Base-by-base conservation (phyloP, 148 eudicot genomes). In the Dianthus caryophyllus region DNA sequence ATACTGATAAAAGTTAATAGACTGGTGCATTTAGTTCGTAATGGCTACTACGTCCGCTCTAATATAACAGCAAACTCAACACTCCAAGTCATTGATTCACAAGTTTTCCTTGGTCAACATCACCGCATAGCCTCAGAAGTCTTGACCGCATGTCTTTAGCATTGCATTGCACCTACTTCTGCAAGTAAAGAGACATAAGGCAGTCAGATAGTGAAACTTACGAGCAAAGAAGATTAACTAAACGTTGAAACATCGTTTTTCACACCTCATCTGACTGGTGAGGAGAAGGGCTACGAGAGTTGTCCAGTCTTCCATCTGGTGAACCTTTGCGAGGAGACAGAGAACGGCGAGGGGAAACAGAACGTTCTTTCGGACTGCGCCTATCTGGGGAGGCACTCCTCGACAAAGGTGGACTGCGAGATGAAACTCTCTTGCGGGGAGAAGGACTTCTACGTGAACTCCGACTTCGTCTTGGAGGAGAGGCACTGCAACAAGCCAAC, bases 371-470 rank as follows among this genome's bases (percentile, higher is more conserved):
- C 26, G 20, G 73, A 60, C 71, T 65, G 69, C 54, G 71, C 25
- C 78, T 69, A 43, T 62, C 73, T 22, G 80, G 85, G 66, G 80
- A 80, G 55, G 39, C 70, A 73, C 78, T 77, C 67, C 74, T 72
- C n/a, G 83, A 75, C 43, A 74, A 75, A 50, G 81, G 71, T 54
- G 75, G 71, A 66, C 79, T 73, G 10, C 84, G 71, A 46, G 80
- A 69, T 5, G 69, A 67, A 31, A 73, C 73, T 79, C 87, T 81
- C 78, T 77, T 80, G 51, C 66, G 82, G 21, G 92, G 96, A 30
- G 97, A 88, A 46, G 61, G 74, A 70, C 87, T 88, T 75, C 87
- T 86, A 14, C 84, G 80, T 56, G 87, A 86, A 65, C 88, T 88
- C 20, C 68, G 75, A 68, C 86, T 86, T 56, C 80, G 79, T 50